Evolutionary conservation across 768 basidiomycete species (phyloP).

Genomic region (Candolleomyces aberdarensis): DNA sequence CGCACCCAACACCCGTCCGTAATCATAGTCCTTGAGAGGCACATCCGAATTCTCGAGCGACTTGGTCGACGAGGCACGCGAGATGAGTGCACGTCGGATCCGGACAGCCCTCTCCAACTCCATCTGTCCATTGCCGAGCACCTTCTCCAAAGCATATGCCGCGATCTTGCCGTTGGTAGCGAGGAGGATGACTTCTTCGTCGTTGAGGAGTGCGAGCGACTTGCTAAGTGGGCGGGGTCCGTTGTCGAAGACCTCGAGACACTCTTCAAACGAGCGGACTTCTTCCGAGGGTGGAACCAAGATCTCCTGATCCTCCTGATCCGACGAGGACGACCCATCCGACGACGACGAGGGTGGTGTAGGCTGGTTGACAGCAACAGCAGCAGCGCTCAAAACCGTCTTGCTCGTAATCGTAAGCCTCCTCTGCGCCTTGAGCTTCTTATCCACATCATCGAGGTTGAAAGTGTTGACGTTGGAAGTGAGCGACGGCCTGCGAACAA

Average conservation of each 20-base stretch:
- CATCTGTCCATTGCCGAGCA: conserved; percentile 47
- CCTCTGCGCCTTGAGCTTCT: conserved; percentile 38
- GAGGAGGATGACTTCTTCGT: conserved; percentile 90
- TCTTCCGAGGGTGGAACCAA: conserved; percentile 5
- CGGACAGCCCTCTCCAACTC: conserved; percentile 84
- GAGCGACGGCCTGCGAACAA: conserved; percentile 5
- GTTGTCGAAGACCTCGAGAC: conserved; percentile 75
- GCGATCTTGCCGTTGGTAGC: conserved; percentile 91
- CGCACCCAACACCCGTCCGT: conserved; percentile 89
- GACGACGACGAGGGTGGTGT: conserved; percentile 3
- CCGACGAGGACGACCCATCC: conserved; percentile 4
- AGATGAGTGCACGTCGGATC: conserved; percentile 85
- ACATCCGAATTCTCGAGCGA: conserved; percentile 82
- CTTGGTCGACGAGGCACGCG: conserved; percentile 80
- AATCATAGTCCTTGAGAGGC: conserved; percentile 86
- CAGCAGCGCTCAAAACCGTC: conserved; percentile 1
- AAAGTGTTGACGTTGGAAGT: conserved; percentile 31
- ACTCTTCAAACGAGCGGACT: conserved; percentile 66
- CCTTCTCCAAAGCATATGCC: conserved; percentile 94
- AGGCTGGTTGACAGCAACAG: conserved; percentile 7
- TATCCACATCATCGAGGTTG: conserved; percentile 56
- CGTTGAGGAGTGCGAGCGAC: conserved; percentile 63
- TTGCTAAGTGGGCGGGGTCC: conserved; percentile 60
- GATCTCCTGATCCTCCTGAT: conserved; percentile 4
- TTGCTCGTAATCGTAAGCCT: conserved; percentile 20